Percentiles rank a stretch among this genome's conserved stretches.
Conservation (phyloP, 495 filamentous ascomycete genomes). For the Lasiosphaeria miniovina region DNA sequence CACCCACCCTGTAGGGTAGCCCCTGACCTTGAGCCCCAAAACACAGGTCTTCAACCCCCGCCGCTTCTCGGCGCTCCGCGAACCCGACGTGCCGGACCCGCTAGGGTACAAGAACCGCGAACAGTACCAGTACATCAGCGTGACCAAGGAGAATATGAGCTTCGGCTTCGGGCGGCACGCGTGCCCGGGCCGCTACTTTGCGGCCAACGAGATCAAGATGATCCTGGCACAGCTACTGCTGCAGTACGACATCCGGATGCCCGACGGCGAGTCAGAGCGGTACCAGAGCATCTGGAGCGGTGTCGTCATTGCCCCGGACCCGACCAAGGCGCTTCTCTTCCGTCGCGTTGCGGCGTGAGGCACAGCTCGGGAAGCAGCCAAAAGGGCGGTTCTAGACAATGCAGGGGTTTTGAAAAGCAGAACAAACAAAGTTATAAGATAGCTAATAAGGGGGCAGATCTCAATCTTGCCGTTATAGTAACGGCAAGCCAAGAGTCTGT, state of each 20-base stretch:
- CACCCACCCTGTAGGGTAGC: not conserved
- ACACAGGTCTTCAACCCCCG: slow-evolving; percentile 7
- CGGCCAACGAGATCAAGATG: slow-evolving; percentile 48
- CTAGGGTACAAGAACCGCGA: slow-evolving; percentile 34
- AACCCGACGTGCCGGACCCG: slow-evolving; percentile 38
- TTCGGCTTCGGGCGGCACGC: slow-evolving; percentile 50
- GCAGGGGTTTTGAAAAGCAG: too few species aligned
- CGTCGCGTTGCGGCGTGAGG: slow-evolving; percentile 12
- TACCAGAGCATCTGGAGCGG: slow-evolving; percentile 12
- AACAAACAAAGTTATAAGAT: too few species aligned
- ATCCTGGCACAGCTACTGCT: slow-evolving; percentile 53
- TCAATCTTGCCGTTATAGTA: too few species aligned
- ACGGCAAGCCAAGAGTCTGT: too few species aligned
- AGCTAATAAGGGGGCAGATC: too few species aligned
- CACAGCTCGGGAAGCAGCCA: not conserved
- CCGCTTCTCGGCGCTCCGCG: slow-evolving; percentile 7
- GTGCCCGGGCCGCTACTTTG: slow-evolving; percentile 58
- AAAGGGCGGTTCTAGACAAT: too few species aligned
- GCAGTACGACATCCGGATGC: slow-evolving; percentile 52
- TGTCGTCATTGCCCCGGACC: slow-evolving; percentile 22
- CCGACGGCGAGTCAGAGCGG: slow-evolving; percentile 17
- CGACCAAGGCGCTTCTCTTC: slow-evolving; percentile 27
- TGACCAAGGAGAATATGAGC: slow-evolving; percentile 14
- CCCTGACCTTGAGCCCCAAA: not conserved
- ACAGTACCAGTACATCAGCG: slow-evolving; percentile 5